Conservation (phyloP, 2,329 filamentous ascomycete species). For the Nemania sp. region DNA sequence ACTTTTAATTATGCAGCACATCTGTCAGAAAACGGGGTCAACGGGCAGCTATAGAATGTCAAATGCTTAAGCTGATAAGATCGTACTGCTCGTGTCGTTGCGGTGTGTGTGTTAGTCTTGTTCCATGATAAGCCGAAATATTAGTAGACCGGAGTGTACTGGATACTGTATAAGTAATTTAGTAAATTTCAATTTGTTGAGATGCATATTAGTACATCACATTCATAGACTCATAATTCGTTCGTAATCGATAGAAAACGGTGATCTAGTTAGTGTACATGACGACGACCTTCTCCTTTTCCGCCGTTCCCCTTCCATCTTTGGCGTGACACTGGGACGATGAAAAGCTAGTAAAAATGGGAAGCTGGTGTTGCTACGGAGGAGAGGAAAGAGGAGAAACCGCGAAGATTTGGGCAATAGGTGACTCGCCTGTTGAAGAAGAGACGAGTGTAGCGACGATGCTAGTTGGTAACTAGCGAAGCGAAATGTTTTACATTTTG, state of each 20-base stretch:
- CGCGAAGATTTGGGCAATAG: not conserved
- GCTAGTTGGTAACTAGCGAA: not conserved
- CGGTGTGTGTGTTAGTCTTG: too few species aligned
- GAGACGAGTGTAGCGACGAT: not conserved
- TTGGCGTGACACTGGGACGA: not conserved
- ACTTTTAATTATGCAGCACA: too few species aligned
- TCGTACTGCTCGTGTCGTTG: too few species aligned
- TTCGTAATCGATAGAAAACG: not conserved
- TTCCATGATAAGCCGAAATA: not conserved
- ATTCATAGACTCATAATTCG: not conserved
- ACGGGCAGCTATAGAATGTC: too few species aligned
- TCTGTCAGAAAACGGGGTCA: too few species aligned
- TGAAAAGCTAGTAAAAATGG: not conserved
- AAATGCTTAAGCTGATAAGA: too few species aligned
- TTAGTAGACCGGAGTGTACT: not conserved
- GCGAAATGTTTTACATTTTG: conserved; percentile 48
- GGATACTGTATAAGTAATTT: not conserved
- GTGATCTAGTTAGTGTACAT: not conserved
- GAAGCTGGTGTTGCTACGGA: too few species aligned
- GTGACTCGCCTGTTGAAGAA: not conserved
- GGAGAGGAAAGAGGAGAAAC: too few species aligned
- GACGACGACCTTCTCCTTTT: not conserved
- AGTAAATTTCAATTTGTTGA: not conserved
- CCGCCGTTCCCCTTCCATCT: not conserved
- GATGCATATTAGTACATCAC: not conserved